Evolutionary conservation across 768 basidiomycete species (phyloP).

Genomic region (Termitomyces sp.): DNA sequence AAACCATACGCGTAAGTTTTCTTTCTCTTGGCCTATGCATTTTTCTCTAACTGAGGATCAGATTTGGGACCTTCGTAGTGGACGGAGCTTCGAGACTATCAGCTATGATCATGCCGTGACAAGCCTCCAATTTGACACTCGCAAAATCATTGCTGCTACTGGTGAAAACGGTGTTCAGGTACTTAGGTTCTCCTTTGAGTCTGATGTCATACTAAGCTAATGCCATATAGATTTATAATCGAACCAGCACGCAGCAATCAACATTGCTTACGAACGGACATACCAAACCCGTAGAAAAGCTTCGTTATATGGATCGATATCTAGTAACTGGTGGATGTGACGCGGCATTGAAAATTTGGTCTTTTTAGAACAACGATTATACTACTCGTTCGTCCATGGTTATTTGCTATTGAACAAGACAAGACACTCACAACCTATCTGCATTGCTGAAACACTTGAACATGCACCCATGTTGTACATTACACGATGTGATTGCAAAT

Average conservation of each 20-base stretch:
- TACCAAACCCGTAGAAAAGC: constrained; percentile 77
- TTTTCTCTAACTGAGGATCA: constrained; percentile 27
- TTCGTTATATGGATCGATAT: constrained; percentile 97
- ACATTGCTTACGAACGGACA: constrained; percentile 91
- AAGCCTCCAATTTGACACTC: constrained; percentile 88
- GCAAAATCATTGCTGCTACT: constrained; percentile 89
- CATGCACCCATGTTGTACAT: constrained; percentile 8
- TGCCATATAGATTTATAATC: constrained; percentile 80
- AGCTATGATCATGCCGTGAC: constrained; percentile 91
- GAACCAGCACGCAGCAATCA: constrained; percentile 88
- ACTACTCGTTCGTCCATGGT: constrained; percentile 1
- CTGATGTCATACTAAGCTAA: constrained; percentile 3
- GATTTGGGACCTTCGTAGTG: constrained; percentile 97
- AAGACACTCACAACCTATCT: background rate
- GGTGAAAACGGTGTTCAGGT: constrained; percentile 96
- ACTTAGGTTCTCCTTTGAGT: constrained; percentile 13
- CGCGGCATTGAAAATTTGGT: constrained; percentile 88
- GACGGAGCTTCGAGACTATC: constrained; percentile 84
- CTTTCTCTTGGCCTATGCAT: constrained; percentile 3
- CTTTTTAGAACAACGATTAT: constrained; percentile 50
- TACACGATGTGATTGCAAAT: background rate
- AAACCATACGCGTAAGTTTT: constrained; percentile 75
- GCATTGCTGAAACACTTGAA: background rate
- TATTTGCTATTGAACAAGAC: constrained; percentile 11
- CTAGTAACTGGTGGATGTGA: constrained; percentile 90